These are phyloP conservation scores for Volvariella surrecta DNA, from an alignment of 1,284 basidiomycete genomes.

Conservation along the genomic window DNA sequence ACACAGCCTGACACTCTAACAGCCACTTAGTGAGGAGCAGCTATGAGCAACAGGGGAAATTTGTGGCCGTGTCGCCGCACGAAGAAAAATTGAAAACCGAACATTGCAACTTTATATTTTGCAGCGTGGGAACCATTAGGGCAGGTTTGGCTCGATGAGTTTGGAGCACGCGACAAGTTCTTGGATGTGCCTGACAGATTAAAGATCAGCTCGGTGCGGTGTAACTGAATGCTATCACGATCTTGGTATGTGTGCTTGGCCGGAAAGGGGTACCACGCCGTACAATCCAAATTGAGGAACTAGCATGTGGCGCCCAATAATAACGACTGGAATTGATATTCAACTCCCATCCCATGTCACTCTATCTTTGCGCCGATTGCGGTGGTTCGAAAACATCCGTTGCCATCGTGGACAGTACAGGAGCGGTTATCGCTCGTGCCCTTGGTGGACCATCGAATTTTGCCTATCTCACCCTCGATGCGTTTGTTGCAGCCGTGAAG, in stretches of 20 bases:
- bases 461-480: constrained; percentile 25
- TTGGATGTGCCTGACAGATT: not conserved
- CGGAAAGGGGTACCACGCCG: not conserved
- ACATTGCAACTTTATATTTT: constrained; percentile 17
- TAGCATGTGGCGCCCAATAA: too few species aligned
- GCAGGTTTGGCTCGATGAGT: too few species aligned
- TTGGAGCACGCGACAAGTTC: constrained; percentile 1
- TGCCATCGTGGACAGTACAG: constrained; percentile 47
- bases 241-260: too few species aligned
- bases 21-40: constrained; percentile 50
- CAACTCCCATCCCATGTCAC: constrained; percentile 30
- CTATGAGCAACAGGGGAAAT: constrained; percentile 83
- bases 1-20: constrained; percentile 85
- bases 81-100: constrained; percentile 20
- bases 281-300: not conserved
- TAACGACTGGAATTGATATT: not conserved
- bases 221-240: too few species aligned
- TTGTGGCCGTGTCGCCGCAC: constrained; percentile 76
- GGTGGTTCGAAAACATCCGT: constrained; percentile 77
- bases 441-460: constrained; percentile 46
- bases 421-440: constrained; percentile 53
- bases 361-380: constrained; percentile 74
- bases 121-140: constrained; percentile 29
- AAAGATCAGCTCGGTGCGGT: too few species aligned
- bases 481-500: constrained; percentile 33